These are phyloP conservation scores for Rosa rugosa DNA, from an alignment of 306 rosid species.

Conservation along the genomic window DNA sequence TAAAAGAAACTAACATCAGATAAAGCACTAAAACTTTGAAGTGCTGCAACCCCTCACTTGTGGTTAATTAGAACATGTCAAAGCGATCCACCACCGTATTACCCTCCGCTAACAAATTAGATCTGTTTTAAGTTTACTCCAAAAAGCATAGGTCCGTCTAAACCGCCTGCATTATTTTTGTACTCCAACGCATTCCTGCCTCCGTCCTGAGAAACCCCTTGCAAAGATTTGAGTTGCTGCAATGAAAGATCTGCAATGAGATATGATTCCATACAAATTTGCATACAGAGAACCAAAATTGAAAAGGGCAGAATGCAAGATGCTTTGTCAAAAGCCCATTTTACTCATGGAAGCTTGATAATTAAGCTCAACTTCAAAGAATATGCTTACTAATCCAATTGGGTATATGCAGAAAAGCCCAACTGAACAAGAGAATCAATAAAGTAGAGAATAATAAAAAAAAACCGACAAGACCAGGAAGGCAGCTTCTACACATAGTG, in stretches of 20 bases:
- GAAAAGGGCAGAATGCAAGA: not conserved
- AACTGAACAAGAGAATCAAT: constrained; percentile 7
- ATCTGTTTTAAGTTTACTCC: constrained; percentile 5
- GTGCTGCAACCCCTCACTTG: constrained; percentile 3
- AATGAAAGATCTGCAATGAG: not conserved
- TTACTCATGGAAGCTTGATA: not conserved
- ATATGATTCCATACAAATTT: not conserved
- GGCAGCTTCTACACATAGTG: not conserved
- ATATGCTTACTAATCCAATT: not conserved
- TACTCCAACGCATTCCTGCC: not conserved
- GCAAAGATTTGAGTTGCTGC: constrained; percentile 23
- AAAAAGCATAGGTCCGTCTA: not conserved
- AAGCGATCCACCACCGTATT: not conserved
- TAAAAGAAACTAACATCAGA: not conserved
- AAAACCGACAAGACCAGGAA: not conserved
- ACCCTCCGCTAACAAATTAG: not conserved
- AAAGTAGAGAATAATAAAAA: not conserved
- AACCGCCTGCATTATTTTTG: not conserved
- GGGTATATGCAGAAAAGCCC: not conserved
- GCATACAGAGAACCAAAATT: not conserved
- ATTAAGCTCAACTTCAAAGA: not conserved
- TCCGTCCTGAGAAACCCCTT: not conserved
- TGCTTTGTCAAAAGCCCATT: not conserved
- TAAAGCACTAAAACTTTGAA: not conserved
- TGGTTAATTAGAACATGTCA: constrained; percentile 19